Base-by-base conservation (phyloP, 2,329 filamentous ascomycete species). In the Thielaviopsis musarum region DNA sequence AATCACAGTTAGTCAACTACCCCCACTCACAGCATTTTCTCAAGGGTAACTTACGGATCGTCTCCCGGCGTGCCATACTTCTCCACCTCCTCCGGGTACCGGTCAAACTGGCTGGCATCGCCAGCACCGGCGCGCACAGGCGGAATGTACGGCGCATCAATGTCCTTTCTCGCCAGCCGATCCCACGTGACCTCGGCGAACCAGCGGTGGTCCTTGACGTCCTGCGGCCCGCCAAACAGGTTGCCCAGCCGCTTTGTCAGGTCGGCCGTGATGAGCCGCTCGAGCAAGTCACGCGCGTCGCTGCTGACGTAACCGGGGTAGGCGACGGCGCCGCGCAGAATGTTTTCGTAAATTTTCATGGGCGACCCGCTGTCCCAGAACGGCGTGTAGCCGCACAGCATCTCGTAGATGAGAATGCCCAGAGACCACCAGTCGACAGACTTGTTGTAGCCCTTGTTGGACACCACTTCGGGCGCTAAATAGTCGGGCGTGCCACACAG, bases 261-360 rank as follows among this genome's bases (percentile, higher is more conserved):
- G 69, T 98, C 93, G 41, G 87, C 82, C 26, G 93, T 98, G 72
- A 98, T 97, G 66, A 98, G 79, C 66, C 90, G 87, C 68, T 93
- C 86, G 41, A 98, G 81, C 61, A 98, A 78, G 70, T 97, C 88
- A 69, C 95, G 90, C 0, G 93, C 93, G 69, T 97, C 93, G 1
- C 87, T 84, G 69, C 97, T 89, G 67, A 98, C 88, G 70, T 97
- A 98, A 5, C 88, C 85, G 58, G 93, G 93, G 70, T 97, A 98
- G 74, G 96, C 97, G 72, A 98, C 88, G 66, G 87, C 85, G 62
- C 91, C 93, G 68, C 90, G 91, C 64, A 98, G 81, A 67, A 98
- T 98, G 71, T 98, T 98, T 75, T 98, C 93, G 74, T 98, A 98
- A 68, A 98, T 98, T 74, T 95, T 96, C 82, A 98, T 95, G 2